phyloP scores from a whole-genome alignment of 2,329 filamentous ascomycete species.

The Ceratocystis alfenasii region DNA sequence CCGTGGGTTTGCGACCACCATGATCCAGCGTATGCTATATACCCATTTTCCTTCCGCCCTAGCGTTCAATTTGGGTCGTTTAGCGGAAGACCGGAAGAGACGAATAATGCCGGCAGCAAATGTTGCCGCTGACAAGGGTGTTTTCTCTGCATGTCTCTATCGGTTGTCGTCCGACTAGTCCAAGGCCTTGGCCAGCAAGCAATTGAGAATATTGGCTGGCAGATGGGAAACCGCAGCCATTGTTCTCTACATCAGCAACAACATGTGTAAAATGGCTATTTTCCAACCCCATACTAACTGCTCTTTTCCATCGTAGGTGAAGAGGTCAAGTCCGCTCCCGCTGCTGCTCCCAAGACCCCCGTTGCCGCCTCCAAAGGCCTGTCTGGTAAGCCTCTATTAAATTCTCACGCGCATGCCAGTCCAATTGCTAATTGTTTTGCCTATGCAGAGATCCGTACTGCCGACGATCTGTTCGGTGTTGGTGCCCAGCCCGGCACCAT shows the following conservation, averaged over 20 bases:
- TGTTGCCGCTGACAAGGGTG: not conserved
- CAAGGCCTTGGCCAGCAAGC: not conserved
- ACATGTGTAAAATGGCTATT: not conserved
- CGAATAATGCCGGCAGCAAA: not conserved
- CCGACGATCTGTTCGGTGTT: constrained; percentile 72
- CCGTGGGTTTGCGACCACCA: constrained; percentile 49
- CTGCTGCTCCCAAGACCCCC: constrained; percentile 29
- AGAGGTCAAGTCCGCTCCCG: constrained; percentile 24
- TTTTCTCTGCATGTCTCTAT: not conserved
- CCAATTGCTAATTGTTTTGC: constrained; percentile 15
- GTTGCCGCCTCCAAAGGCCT: constrained; percentile 37
- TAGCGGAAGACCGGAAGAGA: not conserved
- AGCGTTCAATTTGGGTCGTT: not conserved
- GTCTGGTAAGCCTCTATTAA: constrained; percentile 34
- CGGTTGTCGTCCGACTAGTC: not conserved
- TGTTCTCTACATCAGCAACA: not conserved
- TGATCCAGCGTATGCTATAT: constrained; percentile 45
- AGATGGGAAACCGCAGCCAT: not conserved
- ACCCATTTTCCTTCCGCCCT: constrained; percentile 19
- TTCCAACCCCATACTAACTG: constrained; percentile 8
- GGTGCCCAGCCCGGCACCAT: constrained; percentile 74
- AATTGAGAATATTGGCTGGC: not conserved
- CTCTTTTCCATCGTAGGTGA: constrained; percentile 20
- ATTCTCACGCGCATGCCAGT: constrained; percentile 10
- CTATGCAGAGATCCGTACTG: constrained; percentile 61